phyloP scores from a whole-genome alignment of 257 asterid species.

The Solanum stenotomum region DNA sequence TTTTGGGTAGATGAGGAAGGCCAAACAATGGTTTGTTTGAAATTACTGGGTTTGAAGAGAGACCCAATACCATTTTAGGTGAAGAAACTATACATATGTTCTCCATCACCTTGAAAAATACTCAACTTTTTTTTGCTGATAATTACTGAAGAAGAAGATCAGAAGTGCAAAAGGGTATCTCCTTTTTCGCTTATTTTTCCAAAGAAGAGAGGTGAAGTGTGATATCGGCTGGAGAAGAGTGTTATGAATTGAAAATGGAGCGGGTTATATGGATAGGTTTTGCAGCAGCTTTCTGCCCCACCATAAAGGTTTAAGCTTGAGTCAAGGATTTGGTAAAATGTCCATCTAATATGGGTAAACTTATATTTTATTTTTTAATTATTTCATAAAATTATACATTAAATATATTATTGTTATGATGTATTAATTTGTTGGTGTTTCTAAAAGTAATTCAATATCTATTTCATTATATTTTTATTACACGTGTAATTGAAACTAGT shows the following conservation, averaged over 20 bases:
- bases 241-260: neutral
- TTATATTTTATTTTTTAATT: no score
- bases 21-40: constrained; percentile 45
- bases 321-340: neutral
- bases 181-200: neutral
- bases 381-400: no score
- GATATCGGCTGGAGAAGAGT: neutral
- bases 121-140: neutral
- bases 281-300: neutral
- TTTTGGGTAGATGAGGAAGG: constrained; percentile 37
- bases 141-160: neutral
- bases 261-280: constrained; percentile 1
- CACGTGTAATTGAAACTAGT: neutral
- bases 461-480: no score
- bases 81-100: constrained; percentile 54
- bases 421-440: neutral
- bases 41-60: constrained; percentile 38
- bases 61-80: constrained; percentile 55
- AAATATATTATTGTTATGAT: no score
- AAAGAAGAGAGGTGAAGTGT: neutral
- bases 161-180: neutral
- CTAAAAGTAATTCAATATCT: neutral
- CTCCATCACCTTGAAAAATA: constrained; percentile 37
- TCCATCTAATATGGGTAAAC: neutral
- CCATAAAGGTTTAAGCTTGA: neutral